Conservation (phyloP, 345 rosid genomes). For the Eucalyptus cladocalyx region DNA sequence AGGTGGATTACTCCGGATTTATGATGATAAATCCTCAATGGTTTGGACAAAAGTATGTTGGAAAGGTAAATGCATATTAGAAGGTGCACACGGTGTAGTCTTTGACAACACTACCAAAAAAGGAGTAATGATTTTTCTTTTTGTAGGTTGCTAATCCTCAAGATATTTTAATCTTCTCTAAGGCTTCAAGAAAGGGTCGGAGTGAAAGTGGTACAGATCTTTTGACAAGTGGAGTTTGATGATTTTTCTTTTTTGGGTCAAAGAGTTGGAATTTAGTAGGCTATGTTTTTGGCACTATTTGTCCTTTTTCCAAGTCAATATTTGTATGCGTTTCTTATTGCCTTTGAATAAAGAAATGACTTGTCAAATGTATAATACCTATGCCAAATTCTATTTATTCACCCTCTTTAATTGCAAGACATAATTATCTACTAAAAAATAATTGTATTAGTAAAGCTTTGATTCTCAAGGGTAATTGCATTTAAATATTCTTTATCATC, state of each 20-base stretch:
- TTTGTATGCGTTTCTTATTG: background rate
- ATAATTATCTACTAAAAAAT: too few species aligned
- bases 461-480: background rate
- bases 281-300: background rate
- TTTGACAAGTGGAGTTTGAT: too few species aligned
- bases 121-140: background rate
- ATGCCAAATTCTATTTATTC: too few species aligned
- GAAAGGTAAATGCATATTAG: constrained; percentile 46
- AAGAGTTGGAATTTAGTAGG: background rate
- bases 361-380: too few species aligned
- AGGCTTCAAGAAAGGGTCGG: too few species aligned
- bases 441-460: background rate
- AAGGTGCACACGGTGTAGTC: background rate
- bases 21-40: constrained; percentile 98
- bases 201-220: too few species aligned
- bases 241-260: background rate
- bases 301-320: background rate
- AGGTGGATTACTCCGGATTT: constrained; percentile 96
- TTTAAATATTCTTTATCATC: too few species aligned
- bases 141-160: too few species aligned
- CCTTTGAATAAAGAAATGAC: too few species aligned
- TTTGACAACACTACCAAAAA: background rate
- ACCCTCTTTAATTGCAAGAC: too few species aligned
- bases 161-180: too few species aligned
- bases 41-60: constrained; percentile 96